These are phyloP conservation scores for Aspergillus cejpii DNA, from an alignment of 2,329 filamentous ascomycete species.

Conservation along the genomic window DNA sequence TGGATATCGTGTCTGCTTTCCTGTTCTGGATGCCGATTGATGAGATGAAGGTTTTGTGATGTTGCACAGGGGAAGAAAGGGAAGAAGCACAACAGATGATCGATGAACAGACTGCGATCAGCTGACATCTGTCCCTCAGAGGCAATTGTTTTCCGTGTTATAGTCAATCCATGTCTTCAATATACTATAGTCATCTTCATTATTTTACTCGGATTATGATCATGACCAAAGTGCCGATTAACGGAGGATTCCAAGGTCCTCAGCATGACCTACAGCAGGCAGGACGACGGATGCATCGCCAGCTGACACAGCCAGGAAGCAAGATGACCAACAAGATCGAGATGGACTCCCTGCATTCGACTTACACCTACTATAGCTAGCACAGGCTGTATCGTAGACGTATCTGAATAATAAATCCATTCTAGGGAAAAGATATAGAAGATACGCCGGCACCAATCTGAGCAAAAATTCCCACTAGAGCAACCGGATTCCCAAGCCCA, in stretches of 20 bases:
- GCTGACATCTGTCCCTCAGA: conserved; percentile 1
- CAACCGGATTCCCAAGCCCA: background rate
- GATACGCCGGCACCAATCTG: background rate
- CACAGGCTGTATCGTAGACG: background rate
- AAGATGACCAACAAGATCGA: too few species aligned
- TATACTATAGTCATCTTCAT: background rate
- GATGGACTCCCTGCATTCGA: too few species aligned
- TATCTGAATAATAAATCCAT: background rate
- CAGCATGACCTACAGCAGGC: background rate
- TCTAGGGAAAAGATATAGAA: background rate
- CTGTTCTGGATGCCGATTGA: background rate
- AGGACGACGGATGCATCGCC: background rate
- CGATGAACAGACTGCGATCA: conserved; percentile 1
- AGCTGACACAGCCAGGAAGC: background rate
- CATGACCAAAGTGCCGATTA: background rate
- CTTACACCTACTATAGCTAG: background rate
- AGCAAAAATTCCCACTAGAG: background rate
- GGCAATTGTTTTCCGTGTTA: background rate
- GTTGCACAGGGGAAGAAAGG: conserved; percentile 5
- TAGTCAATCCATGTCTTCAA: background rate
- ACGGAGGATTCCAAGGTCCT: background rate
- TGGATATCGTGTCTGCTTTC: background rate
- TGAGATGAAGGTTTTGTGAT: background rate
- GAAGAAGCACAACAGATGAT: background rate
- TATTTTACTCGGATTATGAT: background rate